phyloP scores from a whole-genome alignment of 139 green algal genomes.

The Ettlia oleoabundans region DNA sequence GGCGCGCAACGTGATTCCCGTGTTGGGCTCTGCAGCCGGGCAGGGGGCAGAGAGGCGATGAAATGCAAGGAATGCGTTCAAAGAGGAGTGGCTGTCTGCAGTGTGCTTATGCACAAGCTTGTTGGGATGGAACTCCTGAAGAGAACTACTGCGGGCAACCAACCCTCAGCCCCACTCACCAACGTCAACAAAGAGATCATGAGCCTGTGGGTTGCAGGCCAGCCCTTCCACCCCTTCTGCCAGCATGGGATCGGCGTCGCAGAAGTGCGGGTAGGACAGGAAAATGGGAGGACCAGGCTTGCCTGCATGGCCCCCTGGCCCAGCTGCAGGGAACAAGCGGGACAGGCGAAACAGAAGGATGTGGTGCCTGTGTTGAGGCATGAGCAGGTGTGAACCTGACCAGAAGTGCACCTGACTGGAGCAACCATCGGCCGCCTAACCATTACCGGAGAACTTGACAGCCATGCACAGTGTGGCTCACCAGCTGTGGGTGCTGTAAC shows the following conservation, averaged over 20 bases:
- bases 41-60: background rate
- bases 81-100: too few species aligned
- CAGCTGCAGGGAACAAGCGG: background rate
- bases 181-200: slow-evolving; percentile 49
- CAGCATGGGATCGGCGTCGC: slow-evolving; percentile 41
- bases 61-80: too few species aligned
- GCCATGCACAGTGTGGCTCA: background rate
- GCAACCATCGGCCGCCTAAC: background rate
- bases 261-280: slow-evolving; percentile 52
- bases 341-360: background rate
- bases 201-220: slow-evolving; percentile 22
- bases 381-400: background rate
- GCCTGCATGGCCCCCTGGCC: slow-evolving; percentile 17
- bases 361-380: background rate
- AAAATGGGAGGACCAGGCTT: slow-evolving; percentile 46
- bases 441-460: background rate
- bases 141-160: too few species aligned
- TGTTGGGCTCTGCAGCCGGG: slow-evolving; percentile 33
- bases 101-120: too few species aligned
- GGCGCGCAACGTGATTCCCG: slow-evolving; percentile 61
- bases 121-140: too few species aligned
- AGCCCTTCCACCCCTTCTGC: slow-evolving; percentile 39
- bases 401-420: background rate
- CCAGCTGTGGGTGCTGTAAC: slow-evolving; percentile 42
- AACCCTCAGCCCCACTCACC: too few species aligned